phyloP scores from a whole-genome alignment of 768 basidiomycete species.

The Lentinula boryana region DNA sequence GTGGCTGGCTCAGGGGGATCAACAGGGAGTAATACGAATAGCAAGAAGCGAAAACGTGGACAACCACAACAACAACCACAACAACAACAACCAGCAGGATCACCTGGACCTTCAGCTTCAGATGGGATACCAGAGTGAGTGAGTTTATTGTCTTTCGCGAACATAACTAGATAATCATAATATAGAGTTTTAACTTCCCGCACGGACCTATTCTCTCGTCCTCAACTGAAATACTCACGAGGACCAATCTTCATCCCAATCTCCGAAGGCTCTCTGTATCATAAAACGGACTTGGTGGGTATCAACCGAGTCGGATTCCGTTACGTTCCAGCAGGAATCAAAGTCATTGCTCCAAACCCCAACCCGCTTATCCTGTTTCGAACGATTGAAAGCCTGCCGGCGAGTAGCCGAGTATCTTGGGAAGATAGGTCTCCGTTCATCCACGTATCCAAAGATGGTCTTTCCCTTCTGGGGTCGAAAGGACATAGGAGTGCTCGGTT shows the following conservation, averaged over 20 bases:
- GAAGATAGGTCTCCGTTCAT: constrained; percentile 85
- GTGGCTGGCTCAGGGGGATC: no score
- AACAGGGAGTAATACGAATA: no score
- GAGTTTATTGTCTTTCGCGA: no score
- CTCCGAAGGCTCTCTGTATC: constrained; percentile 49
- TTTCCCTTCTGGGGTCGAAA: constrained; percentile 71
- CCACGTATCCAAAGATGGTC: constrained; percentile 72
- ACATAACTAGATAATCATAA: no score
- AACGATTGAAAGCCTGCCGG: constrained; percentile 76
- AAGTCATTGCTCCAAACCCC: constrained; percentile 26
- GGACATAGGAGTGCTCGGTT: constrained; percentile 89
- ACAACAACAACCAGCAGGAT: no score
- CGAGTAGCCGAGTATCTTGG: constrained; percentile 73
- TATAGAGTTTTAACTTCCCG: constrained; percentile 55
- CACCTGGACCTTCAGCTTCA: no score
- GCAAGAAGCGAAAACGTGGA: no score
- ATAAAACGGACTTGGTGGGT: constrained; percentile 64
- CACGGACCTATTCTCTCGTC: constrained; percentile 63
- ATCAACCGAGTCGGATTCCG: constrained; percentile 76
- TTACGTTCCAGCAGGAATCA: constrained; percentile 75
- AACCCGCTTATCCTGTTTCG: constrained; percentile 60
- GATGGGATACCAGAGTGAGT: no score
- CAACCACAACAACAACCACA: no score
- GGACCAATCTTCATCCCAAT: constrained; percentile 63
- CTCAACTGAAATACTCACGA: constrained; percentile 68